phyloP scores from a whole-genome alignment of 208 protist species.

The Entamoeba invadens region DNA sequence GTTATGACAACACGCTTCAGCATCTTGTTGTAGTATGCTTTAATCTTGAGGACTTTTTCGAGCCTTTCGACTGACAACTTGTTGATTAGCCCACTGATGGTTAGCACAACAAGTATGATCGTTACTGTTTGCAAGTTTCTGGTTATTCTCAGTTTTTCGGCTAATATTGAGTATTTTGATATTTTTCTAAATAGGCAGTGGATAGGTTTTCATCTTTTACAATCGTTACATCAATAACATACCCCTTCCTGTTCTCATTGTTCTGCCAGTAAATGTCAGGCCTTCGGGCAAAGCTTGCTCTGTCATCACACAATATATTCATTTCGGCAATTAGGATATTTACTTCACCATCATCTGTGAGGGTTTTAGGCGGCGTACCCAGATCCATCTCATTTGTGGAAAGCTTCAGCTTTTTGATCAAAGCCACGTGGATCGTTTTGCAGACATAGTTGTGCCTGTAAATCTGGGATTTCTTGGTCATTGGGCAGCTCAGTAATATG shows the following conservation, averaged over 20 bases:
- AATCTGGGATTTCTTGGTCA: not conserved
- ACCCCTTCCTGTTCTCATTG: not conserved
- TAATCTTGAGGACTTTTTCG: no score
- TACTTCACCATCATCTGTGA: no score
- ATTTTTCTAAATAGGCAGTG: not conserved
- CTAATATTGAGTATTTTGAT: not conserved
- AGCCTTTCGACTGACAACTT: no score
- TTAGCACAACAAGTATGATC: no score
- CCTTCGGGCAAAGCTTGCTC: not conserved
- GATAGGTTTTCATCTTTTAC: not conserved
- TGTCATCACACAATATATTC: not conserved
- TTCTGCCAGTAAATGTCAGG: not conserved
- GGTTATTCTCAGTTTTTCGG: no score
- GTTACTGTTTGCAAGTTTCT: no score
- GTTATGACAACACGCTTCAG: no score
- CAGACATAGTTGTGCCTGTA: not conserved
- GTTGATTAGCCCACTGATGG: no score
- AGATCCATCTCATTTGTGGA: not conserved
- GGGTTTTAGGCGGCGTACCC: no score
- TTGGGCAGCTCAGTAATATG: not conserved
- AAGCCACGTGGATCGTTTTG: not conserved
- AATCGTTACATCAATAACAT: not conserved
- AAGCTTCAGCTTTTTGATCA: no score
- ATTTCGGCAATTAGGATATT: no score
- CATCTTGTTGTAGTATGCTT: no score